Base-by-base conservation (phyloP, 345 rosid species). In the Eucalyptus fibrosa region DNA sequence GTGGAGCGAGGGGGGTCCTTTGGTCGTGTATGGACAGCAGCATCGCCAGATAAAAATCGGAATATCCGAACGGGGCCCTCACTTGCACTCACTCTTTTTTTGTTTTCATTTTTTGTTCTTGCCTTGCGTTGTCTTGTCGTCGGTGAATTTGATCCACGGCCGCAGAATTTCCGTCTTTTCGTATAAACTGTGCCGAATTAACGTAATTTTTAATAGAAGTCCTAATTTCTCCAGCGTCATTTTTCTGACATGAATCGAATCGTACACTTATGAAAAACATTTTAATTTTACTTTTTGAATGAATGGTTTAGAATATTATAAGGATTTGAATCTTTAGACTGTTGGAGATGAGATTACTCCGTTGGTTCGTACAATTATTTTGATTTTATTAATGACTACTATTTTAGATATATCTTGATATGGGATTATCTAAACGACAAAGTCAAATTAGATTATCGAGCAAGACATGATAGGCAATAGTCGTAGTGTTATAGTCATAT, bases 261-360 rank as follows among this genome's bases (percentile, higher is more conserved):
- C 30, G 3, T 56, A 9, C 62, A 24, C 62, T 24, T 9, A 2
- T 7, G 30, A 23, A 56, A 60, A 59, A 59, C 14, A 6, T 24
- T 59, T 59, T 59, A 24, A 24, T 59, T 59, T 11, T 24, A 11
- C 1, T 59, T 24, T 13, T 1, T 24, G 7, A 15, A 50, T 8
- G 6, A 26, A 59, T 59, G 30, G 0, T 24, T 59, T 5, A 10
- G 1, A 59, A 53, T 53, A 59, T 59, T 26, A 59, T 3, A 5
- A 24, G 0, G 30, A 59, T 23, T 24, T 24, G 7, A 24, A 24
- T 5, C 2, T 56, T 10, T 59, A 3, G 6, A 24, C 1, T 0
- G 30, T 59, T 59, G 30, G 2, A 2, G 3, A 59, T 23, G 14
- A 5, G n/a, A 24, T 59, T 24, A 59, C 3, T 59, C 1, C 7